Conservation (phyloP, 2,329 filamentous ascomycete genomes). For the Hymenoscyphus infarciens region DNA sequence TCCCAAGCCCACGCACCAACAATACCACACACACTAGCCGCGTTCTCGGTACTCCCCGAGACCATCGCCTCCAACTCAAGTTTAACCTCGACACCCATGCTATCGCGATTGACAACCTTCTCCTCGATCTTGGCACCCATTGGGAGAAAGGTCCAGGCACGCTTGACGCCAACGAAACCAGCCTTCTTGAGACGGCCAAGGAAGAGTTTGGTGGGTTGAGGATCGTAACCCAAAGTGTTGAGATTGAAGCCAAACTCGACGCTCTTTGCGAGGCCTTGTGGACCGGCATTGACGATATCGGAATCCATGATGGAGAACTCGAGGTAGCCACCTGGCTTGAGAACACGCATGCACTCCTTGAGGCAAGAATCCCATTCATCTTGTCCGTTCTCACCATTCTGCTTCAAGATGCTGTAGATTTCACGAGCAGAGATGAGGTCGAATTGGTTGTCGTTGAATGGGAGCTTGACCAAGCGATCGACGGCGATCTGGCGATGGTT, state of each 20-base stretch:
- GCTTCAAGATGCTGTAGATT: slow-evolving; percentile 79
- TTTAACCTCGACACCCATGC: slow-evolving; percentile 42
- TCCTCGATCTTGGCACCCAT: slow-evolving; percentile 59
- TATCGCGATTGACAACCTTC: slow-evolving; percentile 38
- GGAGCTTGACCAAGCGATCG: slow-evolving; percentile 71
- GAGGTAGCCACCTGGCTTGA: slow-evolving; percentile 85
- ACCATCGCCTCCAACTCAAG: slow-evolving; percentile 60
- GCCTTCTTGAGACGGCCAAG: slow-evolving; percentile 68
- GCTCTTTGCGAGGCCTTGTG: slow-evolving; percentile 73
- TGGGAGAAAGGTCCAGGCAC: slow-evolving; percentile 85
- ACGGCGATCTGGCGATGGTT: slow-evolving; percentile 87
- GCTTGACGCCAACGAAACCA: slow-evolving; percentile 76
- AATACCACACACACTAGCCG: slow-evolving; percentile 73
- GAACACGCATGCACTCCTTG: slow-evolving; percentile 80
- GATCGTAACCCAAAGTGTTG: slow-evolving; percentile 85
- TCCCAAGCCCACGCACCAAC: slow-evolving; percentile 92
- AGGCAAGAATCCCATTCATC: slow-evolving; percentile 90
- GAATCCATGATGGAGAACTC: slow-evolving; percentile 90
- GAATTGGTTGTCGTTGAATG: slow-evolving; percentile 82
- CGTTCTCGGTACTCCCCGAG: slow-evolving; percentile 65
- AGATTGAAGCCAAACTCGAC: slow-evolving; percentile 92
- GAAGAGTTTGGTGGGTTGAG: slow-evolving; percentile 77
- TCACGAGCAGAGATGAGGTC: slow-evolving; percentile 88
- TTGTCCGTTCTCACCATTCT: slow-evolving; percentile 59
- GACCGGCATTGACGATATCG: slow-evolving; percentile 81